A percentile compares a stretch with the other conserved stretches of the same genome.
These are phyloP conservation scores for Aegilops speltoides DNA, from an alignment of 176 grass and related monocot genomes.

Conservation along the genomic window DNA sequence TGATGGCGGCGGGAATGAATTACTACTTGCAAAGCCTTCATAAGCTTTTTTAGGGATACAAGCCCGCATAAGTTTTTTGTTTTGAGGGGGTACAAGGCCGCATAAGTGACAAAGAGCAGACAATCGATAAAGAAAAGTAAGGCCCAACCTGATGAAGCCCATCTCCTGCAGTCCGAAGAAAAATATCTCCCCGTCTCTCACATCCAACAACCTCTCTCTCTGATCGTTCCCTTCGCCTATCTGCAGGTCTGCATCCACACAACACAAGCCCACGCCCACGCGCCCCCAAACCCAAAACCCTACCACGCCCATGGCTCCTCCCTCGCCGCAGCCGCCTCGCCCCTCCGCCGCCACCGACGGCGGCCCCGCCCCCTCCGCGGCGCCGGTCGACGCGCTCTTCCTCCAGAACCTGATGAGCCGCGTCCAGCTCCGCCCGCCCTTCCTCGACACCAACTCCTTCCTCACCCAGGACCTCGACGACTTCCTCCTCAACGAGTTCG, in stretches of 20 bases:
- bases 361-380: not conserved
- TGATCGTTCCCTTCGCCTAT: not conserved
- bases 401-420: slow-evolving; percentile 88
- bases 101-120: not conserved
- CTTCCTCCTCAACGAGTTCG: slow-evolving; percentile 78
- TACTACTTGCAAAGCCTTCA: too few relatives aligned
- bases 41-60: too few relatives aligned
- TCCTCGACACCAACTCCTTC: slow-evolving; percentile 94
- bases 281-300: slow-evolving; percentile 43
- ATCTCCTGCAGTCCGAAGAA: too few relatives aligned
- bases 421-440: slow-evolving; percentile 92
- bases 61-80: too few relatives aligned
- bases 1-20: too few relatives aligned
- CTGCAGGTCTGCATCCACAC: slow-evolving; percentile 4
- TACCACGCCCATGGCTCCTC: slow-evolving; percentile 48
- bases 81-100: too few relatives aligned
- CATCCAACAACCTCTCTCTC: not conserved
- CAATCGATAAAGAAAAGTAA: not conserved
- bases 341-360: slow-evolving; percentile 8
- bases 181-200: slow-evolving; percentile 8
- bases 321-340: slow-evolving; percentile 28
- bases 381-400: slow-evolving; percentile 71
- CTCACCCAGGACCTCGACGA: slow-evolving; percentile 81
- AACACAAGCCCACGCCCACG: slow-evolving; percentile 4
- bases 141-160: not conserved